These are phyloP conservation scores for Puya raimondii DNA, from an alignment of 176 grass and related monocot genomes.

Conservation along the genomic window DNA sequence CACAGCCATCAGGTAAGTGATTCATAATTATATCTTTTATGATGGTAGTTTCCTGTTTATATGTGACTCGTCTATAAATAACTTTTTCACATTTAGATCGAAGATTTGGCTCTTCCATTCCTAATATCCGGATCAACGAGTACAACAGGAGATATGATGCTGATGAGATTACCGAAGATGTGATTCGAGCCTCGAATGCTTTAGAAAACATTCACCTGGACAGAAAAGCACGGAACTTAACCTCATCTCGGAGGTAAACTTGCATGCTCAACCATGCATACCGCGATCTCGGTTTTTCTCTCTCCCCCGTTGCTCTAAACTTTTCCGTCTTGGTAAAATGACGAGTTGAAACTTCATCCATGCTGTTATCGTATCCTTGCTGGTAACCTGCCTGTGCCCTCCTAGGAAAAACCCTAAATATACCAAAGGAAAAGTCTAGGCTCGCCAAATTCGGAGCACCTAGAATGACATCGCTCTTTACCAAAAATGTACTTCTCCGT, in stretches of 20 bases:
- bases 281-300: no score
- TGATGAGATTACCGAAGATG: conserved; percentile 76
- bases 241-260: conserved; percentile 62
- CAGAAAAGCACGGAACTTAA: conserved; percentile 63
- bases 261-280: not conserved
- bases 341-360: no score
- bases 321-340: no score
- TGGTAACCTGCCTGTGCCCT: no score
- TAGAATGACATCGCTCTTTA: not conserved
- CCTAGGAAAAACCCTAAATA: no score
- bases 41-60: not conserved
- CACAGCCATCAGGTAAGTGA: conserved; percentile 57
- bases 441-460: not conserved
- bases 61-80: conserved; percentile 1
- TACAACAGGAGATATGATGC: conserved; percentile 84
- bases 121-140: conserved; percentile 59
- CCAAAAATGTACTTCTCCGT: not conserved
- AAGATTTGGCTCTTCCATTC: conserved; percentile 42
- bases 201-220: conserved; percentile 81
- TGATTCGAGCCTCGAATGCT: conserved; percentile 59
- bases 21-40: not conserved
- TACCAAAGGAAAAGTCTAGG: not conserved
- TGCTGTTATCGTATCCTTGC: no score
- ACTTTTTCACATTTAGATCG: conserved; percentile 31
- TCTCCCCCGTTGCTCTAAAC: no score